Evolutionary conservation across 208 protist genomes (phyloP), one percentile per base, ranked within the genome.

Genomic region (Herpetomonas tarakana): DNA sequence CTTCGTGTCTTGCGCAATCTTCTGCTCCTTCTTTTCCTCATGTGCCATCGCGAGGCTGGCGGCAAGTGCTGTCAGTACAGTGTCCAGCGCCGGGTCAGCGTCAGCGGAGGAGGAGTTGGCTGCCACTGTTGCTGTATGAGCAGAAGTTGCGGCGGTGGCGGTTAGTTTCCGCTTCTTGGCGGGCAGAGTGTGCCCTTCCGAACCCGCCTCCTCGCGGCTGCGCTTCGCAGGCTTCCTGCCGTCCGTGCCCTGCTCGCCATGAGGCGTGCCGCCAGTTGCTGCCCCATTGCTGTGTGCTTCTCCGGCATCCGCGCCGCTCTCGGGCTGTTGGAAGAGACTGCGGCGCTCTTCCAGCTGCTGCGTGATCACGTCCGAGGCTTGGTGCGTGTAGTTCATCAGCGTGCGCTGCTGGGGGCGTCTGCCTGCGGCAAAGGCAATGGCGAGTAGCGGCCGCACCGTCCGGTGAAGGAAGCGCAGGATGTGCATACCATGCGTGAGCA

Each of bases 321-420:
- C 44, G 44, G 21, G 19, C 21, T 41, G 44, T 18, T 38, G 52
- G 28, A 74, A 72, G 35, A 81, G 72, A 25, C 58, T 44, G 21
- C 81, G 82, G 27, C 74, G 85, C 38, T 68, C 76, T 51, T 92
- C 88, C 45, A 94, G 62, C 51, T 94, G 88, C 64, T 88, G 74
- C 55, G 78, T 70, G 27, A 91, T 69, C 30, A 94, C 75, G 2
- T 46, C 41, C 1, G 76, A 47, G 14, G 81, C 66, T 61, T 92
- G 83, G 41, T 80, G 54, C 11, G 81, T 78, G 14, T 86, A 62
- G 54, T 69, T 65, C n/a, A 71, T 71, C 24, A 94, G 63, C 59
- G 68, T 86, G 73, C 1, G 88, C 88, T 14, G 85, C 71, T 28
- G 41, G 27, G 31, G 55, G 35, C n/a, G 46, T 2, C 58, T 52